These are phyloP conservation scores for Punica granatum DNA, from an alignment of 345 rosid genomes.

Conservation along the genomic window DNA sequence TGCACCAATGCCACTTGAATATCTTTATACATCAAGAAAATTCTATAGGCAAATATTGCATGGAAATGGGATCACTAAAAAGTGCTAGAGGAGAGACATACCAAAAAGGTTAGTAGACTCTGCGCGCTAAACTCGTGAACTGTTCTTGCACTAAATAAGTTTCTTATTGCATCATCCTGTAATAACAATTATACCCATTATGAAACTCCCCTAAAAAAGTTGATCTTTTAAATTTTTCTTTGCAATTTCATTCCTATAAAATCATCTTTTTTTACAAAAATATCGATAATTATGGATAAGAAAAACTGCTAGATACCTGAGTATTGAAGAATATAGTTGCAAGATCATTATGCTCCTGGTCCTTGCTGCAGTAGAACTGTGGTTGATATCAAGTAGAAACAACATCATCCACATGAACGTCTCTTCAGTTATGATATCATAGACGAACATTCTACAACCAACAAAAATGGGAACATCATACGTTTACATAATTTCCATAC, in stretches of 20 bases:
- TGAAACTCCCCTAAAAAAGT: background rate
- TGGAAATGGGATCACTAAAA: background rate
- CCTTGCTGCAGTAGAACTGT: conserved; percentile 86
- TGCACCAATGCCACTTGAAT: too few relatives aligned
- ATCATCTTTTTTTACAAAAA: background rate
- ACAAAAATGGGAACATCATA: conserved; percentile 27
- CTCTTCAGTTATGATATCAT: background rate
- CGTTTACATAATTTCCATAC: conserved; percentile 94
- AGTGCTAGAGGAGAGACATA: conserved; percentile 21
- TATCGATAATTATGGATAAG: background rate
- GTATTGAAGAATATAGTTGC: conserved; percentile 98
- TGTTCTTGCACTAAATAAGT: conserved; percentile 96
- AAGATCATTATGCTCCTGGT: conserved; percentile 87
- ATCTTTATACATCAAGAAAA: too few relatives aligned
- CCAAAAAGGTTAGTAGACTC: conserved; percentile 90
- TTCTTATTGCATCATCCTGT: conserved; percentile 99
- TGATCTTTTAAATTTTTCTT: background rate
- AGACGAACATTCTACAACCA: background rate
- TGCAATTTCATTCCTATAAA: background rate
- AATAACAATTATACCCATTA: conserved; percentile 6
- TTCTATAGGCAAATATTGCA: background rate
- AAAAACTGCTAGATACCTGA: conserved; percentile 42
- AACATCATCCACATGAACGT: background rate
- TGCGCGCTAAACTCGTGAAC: conserved; percentile 94
- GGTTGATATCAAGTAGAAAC: background rate